phyloP scores from a whole-genome alignment of 495 filamentous ascomycete genomes.

The Astrocystis sublimbata region DNA sequence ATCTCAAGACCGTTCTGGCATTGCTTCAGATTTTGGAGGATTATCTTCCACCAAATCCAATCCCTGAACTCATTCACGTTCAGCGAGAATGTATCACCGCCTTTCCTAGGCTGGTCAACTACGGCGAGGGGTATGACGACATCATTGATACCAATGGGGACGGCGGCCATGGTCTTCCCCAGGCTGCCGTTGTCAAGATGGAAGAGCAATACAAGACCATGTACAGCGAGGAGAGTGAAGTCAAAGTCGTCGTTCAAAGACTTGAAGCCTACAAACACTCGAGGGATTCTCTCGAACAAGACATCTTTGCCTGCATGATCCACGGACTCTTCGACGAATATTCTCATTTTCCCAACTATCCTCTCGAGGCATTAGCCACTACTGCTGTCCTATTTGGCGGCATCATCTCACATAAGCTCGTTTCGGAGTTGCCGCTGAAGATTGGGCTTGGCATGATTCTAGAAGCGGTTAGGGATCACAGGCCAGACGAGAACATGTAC shows the following conservation, averaged over 20 bases:
- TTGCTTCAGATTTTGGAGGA: constrained; percentile 79
- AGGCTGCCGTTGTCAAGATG: constrained; percentile 84
- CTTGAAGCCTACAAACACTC: constrained; percentile 86
- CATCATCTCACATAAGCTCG: constrained; percentile 89
- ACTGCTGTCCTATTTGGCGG: constrained; percentile 96
- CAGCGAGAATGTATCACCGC: constrained; percentile 87
- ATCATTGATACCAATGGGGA: constrained; percentile 83
- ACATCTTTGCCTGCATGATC: constrained; percentile 97
- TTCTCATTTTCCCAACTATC: constrained; percentile 90
- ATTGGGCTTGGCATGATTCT: constrained; percentile 94
- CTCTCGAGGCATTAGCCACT: constrained; percentile 87
- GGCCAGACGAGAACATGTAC: constrained; percentile 84
- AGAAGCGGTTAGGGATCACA: constrained; percentile 84
- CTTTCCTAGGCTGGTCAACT: constrained; percentile 95
- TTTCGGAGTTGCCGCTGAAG: constrained; percentile 84
- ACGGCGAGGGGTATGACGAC: constrained; percentile 86
- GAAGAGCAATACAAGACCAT: constrained; percentile 95
- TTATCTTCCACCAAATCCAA: constrained; percentile 48
- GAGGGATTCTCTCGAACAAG: constrained; percentile 77
- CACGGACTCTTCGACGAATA: constrained; percentile 98
- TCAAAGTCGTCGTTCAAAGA: constrained; percentile 75
- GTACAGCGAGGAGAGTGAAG: constrained; percentile 84
- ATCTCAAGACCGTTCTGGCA: constrained; percentile 80
- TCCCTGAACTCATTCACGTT: constrained; percentile 56
- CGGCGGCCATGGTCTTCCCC: constrained; percentile 73